Conservation (phyloP, 208 protist species). For the Leishmania aethiopica region DNA sequence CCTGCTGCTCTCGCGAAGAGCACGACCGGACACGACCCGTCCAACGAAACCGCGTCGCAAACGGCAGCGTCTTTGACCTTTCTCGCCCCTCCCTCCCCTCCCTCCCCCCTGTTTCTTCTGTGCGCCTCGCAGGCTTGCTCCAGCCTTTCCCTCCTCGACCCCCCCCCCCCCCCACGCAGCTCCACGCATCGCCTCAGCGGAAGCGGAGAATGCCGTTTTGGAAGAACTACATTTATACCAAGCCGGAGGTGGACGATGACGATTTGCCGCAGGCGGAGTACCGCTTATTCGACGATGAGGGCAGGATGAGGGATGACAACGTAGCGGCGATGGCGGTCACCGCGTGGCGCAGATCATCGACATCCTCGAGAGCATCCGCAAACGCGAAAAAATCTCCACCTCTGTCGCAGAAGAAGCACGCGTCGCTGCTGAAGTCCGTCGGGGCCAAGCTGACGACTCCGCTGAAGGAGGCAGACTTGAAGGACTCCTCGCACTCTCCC, state of each 20-base stretch:
- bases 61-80: not conserved
- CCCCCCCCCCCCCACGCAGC: no score
- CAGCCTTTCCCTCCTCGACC: not conserved
- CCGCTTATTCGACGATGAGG: slow-evolving; percentile 85
- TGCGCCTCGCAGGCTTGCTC: not conserved
- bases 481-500: not conserved
- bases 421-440: slow-evolving; percentile 28
- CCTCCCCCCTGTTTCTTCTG: not conserved
- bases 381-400: slow-evolving; percentile 36
- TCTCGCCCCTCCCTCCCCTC: not conserved
- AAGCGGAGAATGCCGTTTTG: slow-evolving; percentile 67
- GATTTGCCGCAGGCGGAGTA: slow-evolving; percentile 84
- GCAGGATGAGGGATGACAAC: slow-evolving; percentile 44
- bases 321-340: slow-evolving; percentile 8
- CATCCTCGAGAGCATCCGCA: slow-evolving; percentile 6
- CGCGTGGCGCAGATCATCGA: slow-evolving; percentile 13
- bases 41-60: not conserved
- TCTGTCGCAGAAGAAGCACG: slow-evolving; percentile 9
- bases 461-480: not conserved
- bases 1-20: not conserved
- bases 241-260: slow-evolving; percentile 80
- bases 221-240: slow-evolving; percentile 67
- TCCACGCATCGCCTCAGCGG: not conserved
- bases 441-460: slow-evolving; percentile 24
- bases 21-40: not conserved